These are phyloP conservation scores for Noccaea caerulescens DNA, from an alignment of 345 rosid species.

Conservation along the genomic window DNA sequence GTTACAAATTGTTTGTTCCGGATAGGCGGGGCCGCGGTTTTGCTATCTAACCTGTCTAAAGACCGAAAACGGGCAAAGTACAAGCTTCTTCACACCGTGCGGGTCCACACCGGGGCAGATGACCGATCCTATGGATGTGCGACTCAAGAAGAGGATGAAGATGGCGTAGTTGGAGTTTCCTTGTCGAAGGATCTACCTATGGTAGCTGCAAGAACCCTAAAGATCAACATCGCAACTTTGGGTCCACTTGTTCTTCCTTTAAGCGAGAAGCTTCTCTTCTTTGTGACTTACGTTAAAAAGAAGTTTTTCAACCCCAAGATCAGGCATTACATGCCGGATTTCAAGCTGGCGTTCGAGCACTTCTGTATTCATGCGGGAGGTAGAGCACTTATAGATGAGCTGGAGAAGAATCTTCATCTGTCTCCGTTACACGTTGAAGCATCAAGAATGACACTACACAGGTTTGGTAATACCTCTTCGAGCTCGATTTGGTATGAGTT, in stretches of 20 bases:
- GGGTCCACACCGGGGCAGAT: conserved; percentile 64
- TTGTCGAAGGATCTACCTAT: conserved; percentile 64
- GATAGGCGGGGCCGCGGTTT: conserved; percentile 57
- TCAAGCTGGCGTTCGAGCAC: conserved; percentile 70
- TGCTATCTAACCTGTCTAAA: conserved; percentile 55
- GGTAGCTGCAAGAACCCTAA: conserved; percentile 67
- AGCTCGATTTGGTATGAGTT: conserved; percentile 68
- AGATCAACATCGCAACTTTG: conserved; percentile 65
- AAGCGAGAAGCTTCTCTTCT: conserved; percentile 59
- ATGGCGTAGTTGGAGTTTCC: conserved; percentile 47
- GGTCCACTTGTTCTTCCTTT: conserved; percentile 71
- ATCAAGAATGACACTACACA: conserved; percentile 63
- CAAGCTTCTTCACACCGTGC: conserved; percentile 56
- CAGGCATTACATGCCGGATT: conserved; percentile 51
- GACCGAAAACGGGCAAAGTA: conserved; percentile 55
- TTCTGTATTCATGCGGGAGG: conserved; percentile 75
- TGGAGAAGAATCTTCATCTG: conserved; percentile 59
- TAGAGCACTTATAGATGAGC: conserved; percentile 59
- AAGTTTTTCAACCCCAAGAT: conserved; percentile 50
- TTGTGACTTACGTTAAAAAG: conserved; percentile 46
- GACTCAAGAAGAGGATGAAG: conserved; percentile 59
- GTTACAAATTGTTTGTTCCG: conserved; percentile 64
- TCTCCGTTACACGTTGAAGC: conserved; percentile 63
- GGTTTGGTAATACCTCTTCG: conserved; percentile 70
- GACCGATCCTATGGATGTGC: conserved; percentile 58